Evolutionary conservation across 2,329 filamentous ascomycete genomes (phyloP).

Genomic region (Mycogone perniciosa): DNA sequence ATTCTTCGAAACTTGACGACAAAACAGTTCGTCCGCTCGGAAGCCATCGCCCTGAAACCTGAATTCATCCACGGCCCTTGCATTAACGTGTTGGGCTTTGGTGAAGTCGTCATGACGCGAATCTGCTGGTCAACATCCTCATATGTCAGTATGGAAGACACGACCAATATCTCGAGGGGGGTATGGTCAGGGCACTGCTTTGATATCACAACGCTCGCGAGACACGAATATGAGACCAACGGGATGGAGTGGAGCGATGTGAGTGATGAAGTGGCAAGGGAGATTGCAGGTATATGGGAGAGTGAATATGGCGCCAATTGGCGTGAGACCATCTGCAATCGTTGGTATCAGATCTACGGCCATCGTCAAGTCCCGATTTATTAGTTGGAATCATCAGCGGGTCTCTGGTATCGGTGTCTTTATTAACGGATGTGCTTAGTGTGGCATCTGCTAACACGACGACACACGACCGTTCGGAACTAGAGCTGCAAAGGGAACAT

Average conservation of each 20-base stretch:
- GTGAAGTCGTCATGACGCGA: conserved; percentile 10
- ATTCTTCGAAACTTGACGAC: conserved; percentile 13
- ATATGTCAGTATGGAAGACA: background rate
- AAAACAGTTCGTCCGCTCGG: conserved; percentile 11
- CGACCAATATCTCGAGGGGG: conserved; percentile 4
- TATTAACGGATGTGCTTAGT: too few relatives aligned
- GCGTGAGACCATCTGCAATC: background rate
- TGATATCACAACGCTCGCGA: conserved; percentile 6
- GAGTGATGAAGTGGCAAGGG: conserved; percentile 8
- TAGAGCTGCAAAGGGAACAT: too few relatives aligned
- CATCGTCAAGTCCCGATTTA: too few relatives aligned
- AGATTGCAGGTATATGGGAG: conserved; percentile 3
- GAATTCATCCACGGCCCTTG: conserved; percentile 9
- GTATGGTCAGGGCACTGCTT: conserved; percentile 13
- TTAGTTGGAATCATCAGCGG: too few relatives aligned
- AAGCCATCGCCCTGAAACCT: conserved; percentile 9
- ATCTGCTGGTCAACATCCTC: conserved; percentile 10
- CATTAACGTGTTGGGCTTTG: conserved; percentile 8
- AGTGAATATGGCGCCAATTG: background rate
- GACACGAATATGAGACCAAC: background rate
- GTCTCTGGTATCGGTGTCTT: too few relatives aligned
- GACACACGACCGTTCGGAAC: too few relatives aligned
- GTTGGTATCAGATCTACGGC: too few relatives aligned
- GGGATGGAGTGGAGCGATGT: conserved; percentile 2
- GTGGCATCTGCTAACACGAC: too few relatives aligned